These are phyloP conservation scores for Tolypocladium inflatum DNA, from an alignment of 2,329 filamentous ascomycete genomes.

Conservation along the genomic window DNA sequence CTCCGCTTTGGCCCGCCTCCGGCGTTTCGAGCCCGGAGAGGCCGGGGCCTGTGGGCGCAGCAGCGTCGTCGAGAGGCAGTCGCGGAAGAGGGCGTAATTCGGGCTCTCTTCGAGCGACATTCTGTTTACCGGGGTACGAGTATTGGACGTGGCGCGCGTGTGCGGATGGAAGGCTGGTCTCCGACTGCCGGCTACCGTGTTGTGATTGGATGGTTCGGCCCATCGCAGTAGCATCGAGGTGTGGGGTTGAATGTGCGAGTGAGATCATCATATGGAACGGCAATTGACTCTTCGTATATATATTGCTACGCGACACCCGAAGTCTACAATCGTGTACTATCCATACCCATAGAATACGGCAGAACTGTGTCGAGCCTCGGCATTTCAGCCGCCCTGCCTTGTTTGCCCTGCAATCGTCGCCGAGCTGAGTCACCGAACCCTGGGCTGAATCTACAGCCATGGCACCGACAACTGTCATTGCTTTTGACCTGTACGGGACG, in stretches of 20 bases:
- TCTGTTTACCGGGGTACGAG: neutral
- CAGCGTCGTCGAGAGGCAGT: slow-evolving; percentile 61
- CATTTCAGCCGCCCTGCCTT: no score
- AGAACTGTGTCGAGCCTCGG: neutral
- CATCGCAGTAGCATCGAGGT: neutral
- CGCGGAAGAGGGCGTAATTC: slow-evolving; percentile 55
- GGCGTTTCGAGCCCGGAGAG: slow-evolving; percentile 36
- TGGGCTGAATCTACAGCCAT: slow-evolving; percentile 5
- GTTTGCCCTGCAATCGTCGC: neutral
- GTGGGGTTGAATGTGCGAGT: neutral
- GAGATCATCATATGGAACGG: neutral
- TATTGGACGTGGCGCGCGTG: no score
- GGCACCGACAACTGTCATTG: slow-evolving; percentile 37
- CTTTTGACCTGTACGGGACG: slow-evolving; percentile 70
- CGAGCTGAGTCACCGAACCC: neutral
- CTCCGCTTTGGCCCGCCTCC: slow-evolving; percentile 18
- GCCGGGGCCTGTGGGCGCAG: slow-evolving; percentile 43
- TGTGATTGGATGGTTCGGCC: neutral
- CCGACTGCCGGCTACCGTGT: neutral
- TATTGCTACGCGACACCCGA: neutral
- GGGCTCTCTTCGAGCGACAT: slow-evolving; percentile 10
- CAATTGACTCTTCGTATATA: neutral
- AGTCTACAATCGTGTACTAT: neutral
- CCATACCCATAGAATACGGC: neutral
- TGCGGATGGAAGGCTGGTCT: neutral